Conservation (phyloP, 257 asterid genomes). For the Cruciata laevipes region DNA sequence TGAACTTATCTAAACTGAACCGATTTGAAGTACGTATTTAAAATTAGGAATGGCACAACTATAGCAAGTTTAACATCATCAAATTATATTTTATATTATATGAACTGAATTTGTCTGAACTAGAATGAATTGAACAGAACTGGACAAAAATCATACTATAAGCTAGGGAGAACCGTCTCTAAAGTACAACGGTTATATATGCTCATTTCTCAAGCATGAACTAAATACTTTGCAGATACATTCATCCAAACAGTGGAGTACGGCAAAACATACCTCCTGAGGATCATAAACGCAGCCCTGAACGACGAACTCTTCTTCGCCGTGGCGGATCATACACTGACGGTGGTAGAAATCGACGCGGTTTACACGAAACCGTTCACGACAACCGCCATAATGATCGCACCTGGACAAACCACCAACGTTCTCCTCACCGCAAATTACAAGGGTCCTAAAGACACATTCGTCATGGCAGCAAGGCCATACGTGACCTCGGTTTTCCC, state of each 20-base stretch:
- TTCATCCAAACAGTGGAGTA: slow-evolving; percentile 41
- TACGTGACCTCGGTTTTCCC: slow-evolving; percentile 65
- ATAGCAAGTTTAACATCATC: too few species aligned
- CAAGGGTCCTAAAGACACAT: slow-evolving; percentile 10
- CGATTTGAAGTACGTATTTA: too few species aligned
- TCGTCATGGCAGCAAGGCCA: slow-evolving; percentile 74
- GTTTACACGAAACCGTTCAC: slow-evolving; percentile 60
- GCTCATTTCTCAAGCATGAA: not conserved
- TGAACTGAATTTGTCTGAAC: too few species aligned
- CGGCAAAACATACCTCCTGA: slow-evolving; percentile 61
- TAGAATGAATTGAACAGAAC: too few species aligned
- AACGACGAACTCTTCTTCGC: slow-evolving; percentile 76
- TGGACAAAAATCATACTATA: too few species aligned
- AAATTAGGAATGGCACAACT: too few species aligned
- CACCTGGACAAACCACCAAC: slow-evolving; percentile 80
- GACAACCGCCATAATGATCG: slow-evolving; percentile 53
- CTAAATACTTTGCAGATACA: slow-evolving; percentile 37
- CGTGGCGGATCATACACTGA: slow-evolving; percentile 49
- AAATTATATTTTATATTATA: too few species aligned
- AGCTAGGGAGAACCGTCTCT: too few species aligned
- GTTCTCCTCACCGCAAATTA: slow-evolving; percentile 46
- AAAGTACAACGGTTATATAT: not conserved
- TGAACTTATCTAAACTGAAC: too few species aligned
- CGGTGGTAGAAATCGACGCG: slow-evolving; percentile 69
- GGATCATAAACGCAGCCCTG: slow-evolving; percentile 74